Base-by-base conservation (phyloP, 805 yeast genomes). In the Blastobotrys mokoenaii region DNA sequence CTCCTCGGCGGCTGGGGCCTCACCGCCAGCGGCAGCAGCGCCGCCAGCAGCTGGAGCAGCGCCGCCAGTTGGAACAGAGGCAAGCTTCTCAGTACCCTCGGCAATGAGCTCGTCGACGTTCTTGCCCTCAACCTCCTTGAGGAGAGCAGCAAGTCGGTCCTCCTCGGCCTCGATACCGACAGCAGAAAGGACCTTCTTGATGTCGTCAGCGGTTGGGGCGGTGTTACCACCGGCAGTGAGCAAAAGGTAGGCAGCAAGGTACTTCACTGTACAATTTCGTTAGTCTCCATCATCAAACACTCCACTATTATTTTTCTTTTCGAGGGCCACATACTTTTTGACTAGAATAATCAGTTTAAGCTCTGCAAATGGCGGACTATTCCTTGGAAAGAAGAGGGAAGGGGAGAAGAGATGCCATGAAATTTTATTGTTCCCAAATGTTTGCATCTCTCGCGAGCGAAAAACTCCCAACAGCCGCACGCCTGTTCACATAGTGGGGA, bases 231-330 rank as follows among this genome's bases (percentile, higher is more conserved):
- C 96, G 72, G 93, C 88, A 77, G 83, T 88, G 74, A 93, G 82
- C 76, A 90, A 84, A 74, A 93, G 84, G 80, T 93, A 93, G 74
- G 98, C 97, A 76, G 98, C 98, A 77, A 93, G 84, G 82, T 90
- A 90, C 85, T 88, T 93, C 97, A 88, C 77, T 68, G 44, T n/a
- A 40, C n/a, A n/a, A n/a, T n/a, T n/a, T n/a, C n/a, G n/a, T n/a
- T n/a, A n/a, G n/a, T n/a, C n/a, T n/a, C n/a, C n/a, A n/a, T n/a
- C n/a, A 34, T 37, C 25, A 43, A 32, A 18, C n/a, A 44, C 53
- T 62, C 60, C 63, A 61, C 6, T 41, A 43, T 10, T 27, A 10
- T 6, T 20, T 8, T 9, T 29, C 12, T 20, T 36, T 10, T 3
- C 3, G 12, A 11, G 27, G 31, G 22, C 11, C 16, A 41, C 54